Conservation (phyloP, 345 rosid species). For the Jatropha curcas region DNA sequence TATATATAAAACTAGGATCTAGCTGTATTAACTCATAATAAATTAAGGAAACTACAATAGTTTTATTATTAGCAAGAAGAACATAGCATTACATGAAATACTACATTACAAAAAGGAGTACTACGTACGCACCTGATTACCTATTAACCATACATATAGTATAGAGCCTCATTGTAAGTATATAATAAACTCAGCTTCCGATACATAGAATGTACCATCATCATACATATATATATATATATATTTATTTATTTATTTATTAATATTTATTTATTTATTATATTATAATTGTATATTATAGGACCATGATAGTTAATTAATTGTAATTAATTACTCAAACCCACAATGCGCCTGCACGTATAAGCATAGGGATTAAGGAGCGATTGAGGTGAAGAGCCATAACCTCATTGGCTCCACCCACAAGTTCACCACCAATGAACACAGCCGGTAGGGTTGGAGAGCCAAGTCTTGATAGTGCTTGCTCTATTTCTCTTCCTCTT, state of each 20-base stretch:
- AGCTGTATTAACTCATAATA: too few species aligned
- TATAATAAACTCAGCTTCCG: too few species aligned
- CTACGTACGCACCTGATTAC: neutral
- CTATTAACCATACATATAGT: too few species aligned
- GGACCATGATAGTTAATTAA: too few species aligned
- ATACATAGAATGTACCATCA: too few species aligned
- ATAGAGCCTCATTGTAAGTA: neutral
- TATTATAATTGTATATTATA: too few species aligned
- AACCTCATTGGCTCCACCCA: slow-evolving; percentile 84
- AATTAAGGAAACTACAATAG: neutral
- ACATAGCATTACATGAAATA: neutral
- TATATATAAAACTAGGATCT: too few species aligned
- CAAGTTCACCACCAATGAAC: slow-evolving; percentile 77
- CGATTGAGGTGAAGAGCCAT: slow-evolving; percentile 87
- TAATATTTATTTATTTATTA: too few species aligned
- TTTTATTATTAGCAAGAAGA: neutral
- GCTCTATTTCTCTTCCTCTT: slow-evolving; percentile 72
- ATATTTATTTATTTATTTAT: too few species aligned
- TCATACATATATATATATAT: neutral
- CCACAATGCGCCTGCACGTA: slow-evolving; percentile 82
- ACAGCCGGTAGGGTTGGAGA: slow-evolving; percentile 66
- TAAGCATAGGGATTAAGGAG: slow-evolving; percentile 75
- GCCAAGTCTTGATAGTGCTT: slow-evolving; percentile 66
- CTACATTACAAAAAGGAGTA: neutral
- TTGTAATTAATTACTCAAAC: slow-evolving; percentile 39